These are phyloP conservation scores for Collybiopsis luxurians DNA, from an alignment of 768 basidiomycete genomes.

Conservation along the genomic window DNA sequence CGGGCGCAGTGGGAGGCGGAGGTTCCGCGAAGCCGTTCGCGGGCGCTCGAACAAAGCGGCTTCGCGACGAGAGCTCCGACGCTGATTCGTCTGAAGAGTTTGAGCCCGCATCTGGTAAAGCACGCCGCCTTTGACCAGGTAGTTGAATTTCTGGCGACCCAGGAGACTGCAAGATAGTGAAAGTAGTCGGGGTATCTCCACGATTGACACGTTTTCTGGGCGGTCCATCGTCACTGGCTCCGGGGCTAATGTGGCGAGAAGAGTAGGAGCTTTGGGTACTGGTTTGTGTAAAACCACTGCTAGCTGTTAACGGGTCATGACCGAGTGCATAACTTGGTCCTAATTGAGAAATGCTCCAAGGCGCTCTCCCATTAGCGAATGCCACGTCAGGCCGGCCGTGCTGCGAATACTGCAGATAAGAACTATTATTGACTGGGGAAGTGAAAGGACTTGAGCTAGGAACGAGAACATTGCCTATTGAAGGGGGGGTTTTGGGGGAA, in stretches of 20 bases:
- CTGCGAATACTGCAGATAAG: constrained; percentile 38
- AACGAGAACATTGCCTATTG: constrained; percentile 61
- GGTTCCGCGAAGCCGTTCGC: constrained; percentile 21
- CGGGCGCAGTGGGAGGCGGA: constrained; percentile 22
- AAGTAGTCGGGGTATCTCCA: constrained; percentile 38
- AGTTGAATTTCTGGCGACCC: constrained; percentile 60
- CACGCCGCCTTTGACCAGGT: constrained; percentile 47
- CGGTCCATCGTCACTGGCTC: constrained; percentile 49
- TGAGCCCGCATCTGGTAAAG: constrained; percentile 41
- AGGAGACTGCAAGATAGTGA: constrained; percentile 42
- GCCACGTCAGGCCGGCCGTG: constrained; percentile 41
- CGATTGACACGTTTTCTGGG: constrained; percentile 71
- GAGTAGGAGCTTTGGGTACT: neutral
- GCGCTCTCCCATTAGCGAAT: constrained; percentile 35
- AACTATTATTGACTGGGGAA: constrained; percentile 35
- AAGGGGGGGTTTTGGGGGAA: constrained; percentile 43
- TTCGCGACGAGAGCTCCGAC: constrained; percentile 39
- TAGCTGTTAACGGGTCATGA: constrained; percentile 54
- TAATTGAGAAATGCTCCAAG: constrained; percentile 33
- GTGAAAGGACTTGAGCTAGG: constrained; percentile 70
- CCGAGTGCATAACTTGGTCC: constrained; percentile 17
- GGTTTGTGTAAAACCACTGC: constrained; percentile 49
- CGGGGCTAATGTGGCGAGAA: constrained; percentile 11
- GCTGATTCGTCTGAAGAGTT: constrained; percentile 71
- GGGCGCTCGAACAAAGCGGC: constrained; percentile 55